Conservation (phyloP, 164 flowering plant species). For the Aristolochia fimbriata region DNA sequence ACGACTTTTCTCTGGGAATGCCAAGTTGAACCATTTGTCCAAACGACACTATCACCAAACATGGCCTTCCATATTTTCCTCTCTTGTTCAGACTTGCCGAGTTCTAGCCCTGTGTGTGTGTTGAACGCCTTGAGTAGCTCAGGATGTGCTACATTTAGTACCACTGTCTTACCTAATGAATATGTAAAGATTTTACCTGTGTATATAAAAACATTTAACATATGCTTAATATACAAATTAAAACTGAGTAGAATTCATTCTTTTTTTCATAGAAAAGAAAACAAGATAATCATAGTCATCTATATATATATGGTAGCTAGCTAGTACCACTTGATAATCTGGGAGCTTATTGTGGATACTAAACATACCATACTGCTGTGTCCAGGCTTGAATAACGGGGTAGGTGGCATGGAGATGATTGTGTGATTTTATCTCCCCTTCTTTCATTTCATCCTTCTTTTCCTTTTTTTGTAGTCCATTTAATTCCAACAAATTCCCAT, state of each 20-base stretch:
- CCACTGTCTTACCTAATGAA: background rate
- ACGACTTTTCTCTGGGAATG: background rate
- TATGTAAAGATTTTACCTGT: background rate
- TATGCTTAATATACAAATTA: too few relatives aligned
- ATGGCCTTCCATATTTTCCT: background rate
- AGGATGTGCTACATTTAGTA: background rate
- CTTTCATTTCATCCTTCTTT: background rate
- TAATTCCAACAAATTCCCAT: background rate
- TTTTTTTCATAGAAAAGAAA: too few relatives aligned
- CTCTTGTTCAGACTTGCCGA: background rate
- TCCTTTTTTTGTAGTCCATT: background rate
- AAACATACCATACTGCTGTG: background rate
- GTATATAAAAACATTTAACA: too few relatives aligned
- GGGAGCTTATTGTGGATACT: too few relatives aligned
- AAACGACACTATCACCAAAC: background rate
- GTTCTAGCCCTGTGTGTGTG: background rate
- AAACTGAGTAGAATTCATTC: too few relatives aligned
- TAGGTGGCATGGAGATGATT: too few relatives aligned
- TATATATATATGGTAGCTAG: too few relatives aligned
- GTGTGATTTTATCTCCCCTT: too few relatives aligned
- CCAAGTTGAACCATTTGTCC: slow-evolving; percentile 1
- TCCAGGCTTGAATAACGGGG: background rate
- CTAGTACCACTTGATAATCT: too few relatives aligned
- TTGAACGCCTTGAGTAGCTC: background rate
- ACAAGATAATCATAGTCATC: too few relatives aligned